phyloP scores from a whole-genome alignment of 225 moss, liverwort and hornwort species.

The Pseudisothecium myosuroides region DNA sequence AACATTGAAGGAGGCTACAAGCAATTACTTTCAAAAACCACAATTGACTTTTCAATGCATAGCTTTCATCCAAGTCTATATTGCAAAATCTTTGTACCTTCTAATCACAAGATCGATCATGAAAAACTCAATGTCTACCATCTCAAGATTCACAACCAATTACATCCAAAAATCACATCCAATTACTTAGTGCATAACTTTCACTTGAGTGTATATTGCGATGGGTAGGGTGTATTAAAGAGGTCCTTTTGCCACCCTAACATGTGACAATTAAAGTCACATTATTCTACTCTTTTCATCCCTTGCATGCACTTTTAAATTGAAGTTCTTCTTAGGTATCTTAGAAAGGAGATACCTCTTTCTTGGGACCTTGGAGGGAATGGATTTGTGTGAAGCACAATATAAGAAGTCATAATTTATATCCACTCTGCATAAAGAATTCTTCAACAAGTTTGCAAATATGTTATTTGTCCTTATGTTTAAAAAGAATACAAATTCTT shows the following conservation, averaged over 20 bases:
- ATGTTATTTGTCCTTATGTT: no score
- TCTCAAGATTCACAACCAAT: background rate
- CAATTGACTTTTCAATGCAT: background rate
- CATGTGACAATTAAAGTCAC: background rate
- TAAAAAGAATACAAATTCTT: no score
- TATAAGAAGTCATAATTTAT: no score
- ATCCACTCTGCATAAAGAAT: rapidly evolving
- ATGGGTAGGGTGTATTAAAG: background rate
- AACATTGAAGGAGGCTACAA: background rate
- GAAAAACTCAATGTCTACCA: background rate
- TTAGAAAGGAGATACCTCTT: rapidly evolving
- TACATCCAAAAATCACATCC: background rate
- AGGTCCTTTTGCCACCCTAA: background rate
- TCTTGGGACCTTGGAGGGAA: rapidly evolving
- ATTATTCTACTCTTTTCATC: background rate
- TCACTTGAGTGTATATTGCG: background rate
- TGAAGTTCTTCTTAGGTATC: background rate
- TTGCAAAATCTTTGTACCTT: background rate
- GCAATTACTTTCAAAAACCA: background rate
- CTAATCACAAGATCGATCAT: background rate
- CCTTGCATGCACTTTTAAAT: background rate
- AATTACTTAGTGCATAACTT: background rate
- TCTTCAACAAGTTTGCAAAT: background rate
- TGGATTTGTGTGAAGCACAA: background rate
- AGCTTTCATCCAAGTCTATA: background rate